These are phyloP conservation scores for Mesembryanthemum crystallinum DNA, from an alignment of 148 eudicot genomes.

Conservation along the genomic window DNA sequence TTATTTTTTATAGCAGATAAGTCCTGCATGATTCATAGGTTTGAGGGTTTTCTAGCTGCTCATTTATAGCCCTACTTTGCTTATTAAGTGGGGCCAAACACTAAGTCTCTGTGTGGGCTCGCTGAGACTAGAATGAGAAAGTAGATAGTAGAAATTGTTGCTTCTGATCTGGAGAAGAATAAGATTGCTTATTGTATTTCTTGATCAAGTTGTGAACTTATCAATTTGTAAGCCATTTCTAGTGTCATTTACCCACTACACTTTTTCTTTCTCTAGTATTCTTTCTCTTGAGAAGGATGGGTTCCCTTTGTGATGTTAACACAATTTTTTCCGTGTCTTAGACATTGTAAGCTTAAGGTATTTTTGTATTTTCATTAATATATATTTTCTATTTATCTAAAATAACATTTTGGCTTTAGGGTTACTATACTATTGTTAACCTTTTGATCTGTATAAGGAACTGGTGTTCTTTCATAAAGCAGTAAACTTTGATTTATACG, in stretches of 20 bases:
- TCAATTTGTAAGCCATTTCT: neutral
- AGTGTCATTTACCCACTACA: neutral
- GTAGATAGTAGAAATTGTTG: neutral
- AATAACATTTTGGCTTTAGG: no score
- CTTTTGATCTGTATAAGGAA: no score
- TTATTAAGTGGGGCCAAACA: neutral
- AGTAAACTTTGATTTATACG: no score
- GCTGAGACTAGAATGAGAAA: neutral
- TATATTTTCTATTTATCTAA: no score
- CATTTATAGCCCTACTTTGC: neutral
- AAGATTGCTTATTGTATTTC: neutral
- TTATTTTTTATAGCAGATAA: no score
- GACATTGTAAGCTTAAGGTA: neutral
- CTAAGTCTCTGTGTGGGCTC: neutral
- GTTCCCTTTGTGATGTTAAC: neutral
- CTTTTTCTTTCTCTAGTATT: neutral
- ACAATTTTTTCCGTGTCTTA: neutral
- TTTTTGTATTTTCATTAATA: no score
- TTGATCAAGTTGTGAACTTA: neutral
- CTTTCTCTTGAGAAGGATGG: neutral
- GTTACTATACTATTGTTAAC: no score
- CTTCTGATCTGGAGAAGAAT: neutral
- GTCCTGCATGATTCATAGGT: neutral
- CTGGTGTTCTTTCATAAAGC: no score
- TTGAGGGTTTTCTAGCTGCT: neutral